These are phyloP conservation scores for Cercospora brassicicola DNA, from an alignment of 2,329 filamentous ascomycete species.

Conservation along the genomic window DNA sequence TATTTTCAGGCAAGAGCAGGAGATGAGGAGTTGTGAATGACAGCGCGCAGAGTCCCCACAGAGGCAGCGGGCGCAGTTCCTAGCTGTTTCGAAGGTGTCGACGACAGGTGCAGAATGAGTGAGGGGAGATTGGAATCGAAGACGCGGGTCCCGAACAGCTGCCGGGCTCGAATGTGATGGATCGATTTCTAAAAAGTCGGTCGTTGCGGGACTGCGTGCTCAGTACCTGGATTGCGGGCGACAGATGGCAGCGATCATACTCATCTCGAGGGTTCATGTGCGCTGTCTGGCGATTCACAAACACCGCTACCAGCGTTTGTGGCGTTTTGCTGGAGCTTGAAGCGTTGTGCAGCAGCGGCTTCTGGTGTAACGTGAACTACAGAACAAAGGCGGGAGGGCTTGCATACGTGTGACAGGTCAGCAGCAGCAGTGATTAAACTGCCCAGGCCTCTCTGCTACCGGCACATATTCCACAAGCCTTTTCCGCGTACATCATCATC, in stretches of 20 bases:
- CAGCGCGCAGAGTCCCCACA: constrained; percentile 16
- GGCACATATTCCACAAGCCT: constrained; percentile 23
- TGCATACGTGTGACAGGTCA: constrained; percentile 35
- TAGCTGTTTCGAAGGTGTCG: constrained; percentile 14
- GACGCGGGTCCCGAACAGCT: constrained; percentile 9
- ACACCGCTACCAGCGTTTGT: constrained; percentile 25
- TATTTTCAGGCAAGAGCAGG: constrained; percentile 16
- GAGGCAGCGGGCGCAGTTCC: constrained; percentile 17
- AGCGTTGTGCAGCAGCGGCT: constrained; percentile 14
- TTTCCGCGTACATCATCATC: constrained; percentile 15
- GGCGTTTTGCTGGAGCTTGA: constrained; percentile 24
- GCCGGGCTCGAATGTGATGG: constrained; percentile 25
- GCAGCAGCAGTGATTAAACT: constrained; percentile 21
- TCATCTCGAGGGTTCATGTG: constrained; percentile 28
- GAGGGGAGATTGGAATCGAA: constrained; percentile 11
- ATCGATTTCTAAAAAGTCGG: constrained; percentile 22
- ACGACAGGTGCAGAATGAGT: constrained; percentile 15
- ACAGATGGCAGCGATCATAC: constrained; percentile 5
- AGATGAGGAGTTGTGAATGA: background rate
- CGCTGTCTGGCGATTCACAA: constrained; percentile 22
- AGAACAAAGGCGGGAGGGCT: constrained; percentile 37
- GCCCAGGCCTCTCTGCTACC: constrained; percentile 19
- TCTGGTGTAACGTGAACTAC: background rate
- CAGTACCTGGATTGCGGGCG: background rate
- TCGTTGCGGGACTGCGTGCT: constrained; percentile 9